These are phyloP conservation scores for Trichoderma pleuroti DNA, from an alignment of 2,329 filamentous ascomycete species.

Conservation along the genomic window DNA sequence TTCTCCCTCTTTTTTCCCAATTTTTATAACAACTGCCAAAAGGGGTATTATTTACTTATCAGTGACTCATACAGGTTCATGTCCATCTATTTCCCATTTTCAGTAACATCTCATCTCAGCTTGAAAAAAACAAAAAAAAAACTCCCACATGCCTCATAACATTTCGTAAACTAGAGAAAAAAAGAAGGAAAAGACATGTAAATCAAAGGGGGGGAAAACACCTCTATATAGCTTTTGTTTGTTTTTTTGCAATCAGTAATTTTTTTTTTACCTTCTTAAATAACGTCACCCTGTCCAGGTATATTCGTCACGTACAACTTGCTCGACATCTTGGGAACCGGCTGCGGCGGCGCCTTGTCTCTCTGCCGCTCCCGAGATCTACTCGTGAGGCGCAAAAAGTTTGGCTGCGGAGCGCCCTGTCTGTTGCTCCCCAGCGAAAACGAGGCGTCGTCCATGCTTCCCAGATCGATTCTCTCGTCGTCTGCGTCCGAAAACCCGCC, in stretches of 20 bases:
- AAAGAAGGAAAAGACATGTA: neutral
- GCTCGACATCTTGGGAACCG: constrained; percentile 40
- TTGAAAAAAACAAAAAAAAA: no score
- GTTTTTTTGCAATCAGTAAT: neutral
- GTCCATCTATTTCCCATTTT: constrained; percentile 7
- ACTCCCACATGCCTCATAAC: neutral
- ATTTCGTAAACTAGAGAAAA: neutral
- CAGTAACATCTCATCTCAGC: neutral
- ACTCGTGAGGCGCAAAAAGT: constrained; percentile 30
- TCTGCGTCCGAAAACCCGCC: constrained; percentile 79
- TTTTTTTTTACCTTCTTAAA: constrained; percentile 20
- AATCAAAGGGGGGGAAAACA: neutral
- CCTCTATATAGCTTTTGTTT: neutral
- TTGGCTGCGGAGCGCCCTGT: constrained; percentile 49
- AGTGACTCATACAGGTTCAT: neutral
- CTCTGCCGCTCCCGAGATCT: constrained; percentile 33
- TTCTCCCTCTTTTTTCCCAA: neutral
- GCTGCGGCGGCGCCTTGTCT: constrained; percentile 37
- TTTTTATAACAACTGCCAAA: constrained; percentile 1
- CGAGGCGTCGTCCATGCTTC: constrained; percentile 40
- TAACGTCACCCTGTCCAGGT: constrained; percentile 36
- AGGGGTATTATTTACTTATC: constrained; percentile 14
- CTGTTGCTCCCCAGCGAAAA: constrained; percentile 60
- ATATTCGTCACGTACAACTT: constrained; percentile 34
- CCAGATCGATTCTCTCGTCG: constrained; percentile 46